These are phyloP conservation scores for Ensete glaucum DNA, from an alignment of 176 grass and related monocot genomes.

Conservation along the genomic window DNA sequence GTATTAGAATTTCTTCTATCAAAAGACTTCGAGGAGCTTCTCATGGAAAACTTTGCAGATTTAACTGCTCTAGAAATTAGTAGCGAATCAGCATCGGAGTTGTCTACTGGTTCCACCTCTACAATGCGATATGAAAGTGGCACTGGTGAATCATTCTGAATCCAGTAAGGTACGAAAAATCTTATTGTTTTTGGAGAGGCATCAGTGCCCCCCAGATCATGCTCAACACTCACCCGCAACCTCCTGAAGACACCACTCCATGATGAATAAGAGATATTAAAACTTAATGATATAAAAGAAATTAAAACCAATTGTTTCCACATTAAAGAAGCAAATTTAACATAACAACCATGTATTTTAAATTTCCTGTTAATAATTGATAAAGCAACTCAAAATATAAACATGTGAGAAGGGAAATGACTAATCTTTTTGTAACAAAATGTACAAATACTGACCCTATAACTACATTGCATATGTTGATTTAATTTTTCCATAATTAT, in stretches of 20 bases:
- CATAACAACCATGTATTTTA: background rate
- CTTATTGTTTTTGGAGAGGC: constrained; percentile 75
- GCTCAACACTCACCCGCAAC: constrained; percentile 87
- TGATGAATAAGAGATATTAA: constrained; percentile 20
- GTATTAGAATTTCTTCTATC: constrained; percentile 42
- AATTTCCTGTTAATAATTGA: background rate
- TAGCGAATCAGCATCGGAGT: constrained; percentile 42
- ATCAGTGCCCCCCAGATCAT: constrained; percentile 76
- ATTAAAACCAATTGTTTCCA: background rate
- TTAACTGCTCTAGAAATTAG: constrained; percentile 56
- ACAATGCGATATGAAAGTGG: constrained; percentile 78
- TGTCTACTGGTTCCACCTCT: constrained; percentile 63
- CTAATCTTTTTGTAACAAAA: background rate
- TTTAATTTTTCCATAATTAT: background rate
- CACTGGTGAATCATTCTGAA: constrained; percentile 71
- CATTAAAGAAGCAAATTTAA: background rate
- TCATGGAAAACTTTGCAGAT: constrained; percentile 81
- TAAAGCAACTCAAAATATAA: background rate
- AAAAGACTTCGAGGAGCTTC: constrained; percentile 81
- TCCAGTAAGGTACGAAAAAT: constrained; percentile 98
- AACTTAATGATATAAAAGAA: background rate
- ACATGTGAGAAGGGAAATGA: too few relatives aligned
- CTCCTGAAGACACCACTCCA: constrained; percentile 39
- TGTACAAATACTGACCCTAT: background rate
- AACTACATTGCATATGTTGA: background rate